Conservation (phyloP, 768 basidiomycete species). For the Kwoniella mangroviensis region DNA sequence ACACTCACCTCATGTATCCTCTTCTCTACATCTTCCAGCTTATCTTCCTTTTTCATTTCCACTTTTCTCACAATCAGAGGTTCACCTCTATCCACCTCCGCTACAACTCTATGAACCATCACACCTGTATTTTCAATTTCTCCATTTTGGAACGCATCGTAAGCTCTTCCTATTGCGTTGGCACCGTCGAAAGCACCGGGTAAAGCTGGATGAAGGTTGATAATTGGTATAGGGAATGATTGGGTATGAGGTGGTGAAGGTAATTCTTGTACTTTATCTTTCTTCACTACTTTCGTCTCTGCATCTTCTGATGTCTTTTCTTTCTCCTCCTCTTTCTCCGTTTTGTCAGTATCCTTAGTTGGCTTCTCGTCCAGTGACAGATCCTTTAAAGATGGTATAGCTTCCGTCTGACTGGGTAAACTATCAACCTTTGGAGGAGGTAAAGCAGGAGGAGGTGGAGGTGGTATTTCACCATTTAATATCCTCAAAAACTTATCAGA, state of each 20-base stretch:
- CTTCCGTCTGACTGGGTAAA: slow-evolving; percentile 25
- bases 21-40: slow-evolving; percentile 71
- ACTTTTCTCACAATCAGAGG: slow-evolving; percentile 82
- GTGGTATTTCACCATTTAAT: slow-evolving; percentile 60
- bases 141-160: slow-evolving; percentile 81
- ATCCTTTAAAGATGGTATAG: slow-evolving; percentile 22
- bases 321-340: neutral
- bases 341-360: neutral
- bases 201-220: slow-evolving; percentile 95
- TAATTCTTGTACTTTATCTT: neutral
- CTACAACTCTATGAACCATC: slow-evolving; percentile 93
- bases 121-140: slow-evolving; percentile 78
- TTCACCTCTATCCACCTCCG: slow-evolving; percentile 89
- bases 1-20: slow-evolving; percentile 68
- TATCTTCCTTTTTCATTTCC: slow-evolving; percentile 72
- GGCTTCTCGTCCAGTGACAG: neutral
- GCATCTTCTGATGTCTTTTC: neutral
- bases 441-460: slow-evolving; percentile 36
- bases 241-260: slow-evolving; percentile 14
- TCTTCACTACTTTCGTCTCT: neutral
- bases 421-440: slow-evolving; percentile 23
- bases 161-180: slow-evolving; percentile 86
- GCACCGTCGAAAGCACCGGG: slow-evolving; percentile 96
- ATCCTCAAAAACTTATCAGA: slow-evolving; percentile 77
- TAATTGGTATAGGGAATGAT: slow-evolving; percentile 69